A percentile compares a stretch with the other conserved stretches of the same genome.
Conservation (phyloP, 2,329 filamentous ascomycete species). For the Nemania abortiva region DNA sequence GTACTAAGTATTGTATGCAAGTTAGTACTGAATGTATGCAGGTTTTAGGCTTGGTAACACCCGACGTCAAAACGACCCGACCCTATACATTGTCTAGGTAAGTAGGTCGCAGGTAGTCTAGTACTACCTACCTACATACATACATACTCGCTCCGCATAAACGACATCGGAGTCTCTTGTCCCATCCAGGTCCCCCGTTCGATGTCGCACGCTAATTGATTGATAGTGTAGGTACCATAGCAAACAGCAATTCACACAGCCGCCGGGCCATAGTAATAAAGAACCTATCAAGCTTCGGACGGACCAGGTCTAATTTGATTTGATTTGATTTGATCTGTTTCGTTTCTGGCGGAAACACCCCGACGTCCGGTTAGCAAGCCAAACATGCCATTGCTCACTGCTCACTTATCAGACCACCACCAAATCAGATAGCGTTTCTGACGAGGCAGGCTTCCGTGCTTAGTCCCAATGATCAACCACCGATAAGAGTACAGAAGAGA, state of each 20-base stretch:
- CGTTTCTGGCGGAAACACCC: conserved; percentile 25
- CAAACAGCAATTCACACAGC: conserved; percentile 13
- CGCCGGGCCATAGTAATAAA: conserved; percentile 9
- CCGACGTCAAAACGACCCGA: not conserved
- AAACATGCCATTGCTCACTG: conserved; percentile 30
- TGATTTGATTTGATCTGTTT: conserved; percentile 4
- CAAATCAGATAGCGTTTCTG: conserved; percentile 33
- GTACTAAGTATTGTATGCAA: no score
- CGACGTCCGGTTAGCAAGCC: conserved; percentile 30
- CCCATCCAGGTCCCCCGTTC: conserved; percentile 33
- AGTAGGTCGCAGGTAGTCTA: no score
- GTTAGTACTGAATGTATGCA: no score
- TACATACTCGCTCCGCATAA: conserved; percentile 22
- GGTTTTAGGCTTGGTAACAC: conserved; percentile 1
- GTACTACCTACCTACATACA: not conserved
- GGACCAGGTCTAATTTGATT: not conserved
- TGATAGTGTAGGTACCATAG: conserved; percentile 14
- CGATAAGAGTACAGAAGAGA: conserved; percentile 34
- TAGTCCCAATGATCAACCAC: conserved; percentile 30
- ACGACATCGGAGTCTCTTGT: conserved; percentile 43
- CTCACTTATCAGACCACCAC: conserved; percentile 35
- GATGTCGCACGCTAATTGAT: conserved; percentile 31
- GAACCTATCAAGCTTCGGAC: conserved; percentile 4
- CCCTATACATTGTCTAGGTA: no score
- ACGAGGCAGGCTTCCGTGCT: conserved; percentile 32